Evolutionary conservation across 768 basidiomycete species (phyloP).

Genomic region (Phlegmacium glaucopus): DNA sequence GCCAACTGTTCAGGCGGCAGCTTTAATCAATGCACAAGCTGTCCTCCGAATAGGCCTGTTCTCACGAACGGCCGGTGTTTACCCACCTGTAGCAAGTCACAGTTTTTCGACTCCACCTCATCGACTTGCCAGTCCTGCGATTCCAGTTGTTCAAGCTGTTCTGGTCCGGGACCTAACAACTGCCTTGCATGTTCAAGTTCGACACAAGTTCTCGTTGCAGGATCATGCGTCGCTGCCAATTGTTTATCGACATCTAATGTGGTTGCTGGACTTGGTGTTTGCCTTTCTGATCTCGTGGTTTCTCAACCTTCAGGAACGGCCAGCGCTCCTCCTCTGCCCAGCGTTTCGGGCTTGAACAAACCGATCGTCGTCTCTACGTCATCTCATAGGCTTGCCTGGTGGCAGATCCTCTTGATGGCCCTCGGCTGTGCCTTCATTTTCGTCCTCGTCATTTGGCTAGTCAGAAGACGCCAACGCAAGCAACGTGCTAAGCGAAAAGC

Average conservation of each 20-base stretch:
- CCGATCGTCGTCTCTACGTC: constrained; percentile 38
- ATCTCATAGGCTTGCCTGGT: constrained; percentile 59
- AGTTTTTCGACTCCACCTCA: constrained; percentile 67
- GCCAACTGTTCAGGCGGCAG: constrained; percentile 67
- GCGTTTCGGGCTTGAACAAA: constrained; percentile 52
- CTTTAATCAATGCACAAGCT: constrained; percentile 76
- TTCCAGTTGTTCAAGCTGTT: constrained; percentile 73
- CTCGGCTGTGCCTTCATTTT: constrained; percentile 82
- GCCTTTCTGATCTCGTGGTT: constrained; percentile 68
- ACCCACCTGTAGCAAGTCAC: constrained; percentile 62
- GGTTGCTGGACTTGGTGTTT: constrained; percentile 71
- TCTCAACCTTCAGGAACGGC: constrained; percentile 45
- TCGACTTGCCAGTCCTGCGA: constrained; percentile 68
- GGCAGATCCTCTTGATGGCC: constrained; percentile 83
- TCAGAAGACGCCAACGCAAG: constrained; percentile 69
- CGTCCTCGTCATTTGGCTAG: constrained; percentile 59
- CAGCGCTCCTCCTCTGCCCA: constrained; percentile 45
- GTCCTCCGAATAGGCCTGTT: constrained; percentile 66
- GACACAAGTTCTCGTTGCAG: constrained; percentile 56
- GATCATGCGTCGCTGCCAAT: constrained; percentile 59
- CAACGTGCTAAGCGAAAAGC: constrained; percentile 58
- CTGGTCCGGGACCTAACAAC: constrained; percentile 59
- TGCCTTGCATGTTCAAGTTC: constrained; percentile 76
- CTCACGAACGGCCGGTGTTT: constrained; percentile 72
- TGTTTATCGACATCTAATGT: constrained; percentile 54